These are phyloP conservation scores for Periconia macrospinosa DNA, from an alignment of 2,329 filamentous ascomycete genomes.

Conservation along the genomic window DNA sequence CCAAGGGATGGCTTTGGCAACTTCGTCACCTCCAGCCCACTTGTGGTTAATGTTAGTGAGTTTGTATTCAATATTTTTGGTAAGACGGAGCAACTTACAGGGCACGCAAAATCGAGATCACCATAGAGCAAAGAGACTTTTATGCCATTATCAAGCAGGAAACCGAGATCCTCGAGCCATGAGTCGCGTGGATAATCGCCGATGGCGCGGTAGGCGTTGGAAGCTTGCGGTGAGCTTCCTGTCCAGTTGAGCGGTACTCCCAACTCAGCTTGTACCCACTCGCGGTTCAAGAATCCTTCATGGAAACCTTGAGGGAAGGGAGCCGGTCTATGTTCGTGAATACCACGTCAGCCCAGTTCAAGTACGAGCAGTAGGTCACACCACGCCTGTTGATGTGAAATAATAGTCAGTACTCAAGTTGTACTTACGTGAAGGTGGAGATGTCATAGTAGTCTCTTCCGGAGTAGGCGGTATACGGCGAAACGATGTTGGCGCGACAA, in stretches of 20 bases:
- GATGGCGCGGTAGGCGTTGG: background rate
- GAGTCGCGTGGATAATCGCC: constrained; percentile 50
- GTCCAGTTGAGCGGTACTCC: background rate
- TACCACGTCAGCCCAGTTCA: too few relatives aligned
- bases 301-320: background rate
- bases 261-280: background rate
- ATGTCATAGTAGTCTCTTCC: background rate
- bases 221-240: background rate
- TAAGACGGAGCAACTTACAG: background rate
- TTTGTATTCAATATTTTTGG: background rate
- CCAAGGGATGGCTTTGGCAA: constrained; percentile 59
- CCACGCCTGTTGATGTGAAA: too few relatives aligned
- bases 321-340: too few relatives aligned
- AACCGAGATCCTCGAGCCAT: constrained; percentile 45
- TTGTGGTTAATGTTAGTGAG: constrained; percentile 56
- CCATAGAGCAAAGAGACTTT: constrained; percentile 71
- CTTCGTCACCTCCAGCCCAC: constrained; percentile 73
- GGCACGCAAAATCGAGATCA: constrained; percentile 46
- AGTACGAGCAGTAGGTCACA: too few relatives aligned
- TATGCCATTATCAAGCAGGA: constrained; percentile 46
- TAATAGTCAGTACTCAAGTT: too few relatives aligned
- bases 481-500: background rate
- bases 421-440: background rate
- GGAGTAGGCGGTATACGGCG: background rate
- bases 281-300: background rate